These are phyloP conservation scores for Carex scoparia DNA, from an alignment of 176 grass and related monocot genomes.

Conservation along the genomic window DNA sequence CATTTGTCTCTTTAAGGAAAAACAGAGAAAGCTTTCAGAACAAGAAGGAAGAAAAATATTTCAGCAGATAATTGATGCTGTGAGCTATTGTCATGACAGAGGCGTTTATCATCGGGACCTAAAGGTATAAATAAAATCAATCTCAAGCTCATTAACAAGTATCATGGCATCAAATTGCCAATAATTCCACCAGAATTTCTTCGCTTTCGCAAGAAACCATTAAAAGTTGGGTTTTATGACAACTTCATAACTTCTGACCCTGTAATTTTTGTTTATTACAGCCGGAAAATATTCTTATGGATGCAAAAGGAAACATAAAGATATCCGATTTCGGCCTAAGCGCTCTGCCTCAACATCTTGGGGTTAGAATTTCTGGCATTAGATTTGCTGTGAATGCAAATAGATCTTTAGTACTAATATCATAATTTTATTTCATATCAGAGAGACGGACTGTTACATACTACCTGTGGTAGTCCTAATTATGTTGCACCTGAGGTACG, in stretches of 20 bases:
- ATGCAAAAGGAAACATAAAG: slow-evolving; percentile 95
- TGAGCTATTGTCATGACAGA: slow-evolving; percentile 87
- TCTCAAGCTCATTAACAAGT: not conserved
- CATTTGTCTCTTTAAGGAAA: slow-evolving; percentile 24
- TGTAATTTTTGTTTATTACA: slow-evolving; percentile 35
- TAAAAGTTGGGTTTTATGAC: not conserved
- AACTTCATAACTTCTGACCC: not conserved
- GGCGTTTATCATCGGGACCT: slow-evolving; percentile 90
- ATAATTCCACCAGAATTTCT: not conserved
- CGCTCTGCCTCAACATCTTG: slow-evolving; percentile 66
- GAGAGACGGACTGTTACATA: slow-evolving; percentile 93
- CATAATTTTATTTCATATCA: slow-evolving; percentile 27
- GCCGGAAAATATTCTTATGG: slow-evolving; percentile 91
- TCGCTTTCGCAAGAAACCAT: not conserved
- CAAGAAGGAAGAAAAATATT: slow-evolving; percentile 66
- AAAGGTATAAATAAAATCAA: slow-evolving; percentile 47
- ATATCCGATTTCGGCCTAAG: slow-evolving; percentile 93
- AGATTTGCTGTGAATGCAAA: slow-evolving; percentile 1
- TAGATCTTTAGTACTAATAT: slow-evolving; percentile 19
- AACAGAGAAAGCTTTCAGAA: slow-evolving; percentile 62
- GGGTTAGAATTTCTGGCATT: slow-evolving; percentile 39
- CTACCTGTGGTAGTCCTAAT: slow-evolving; percentile 90
- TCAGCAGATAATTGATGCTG: slow-evolving; percentile 89
- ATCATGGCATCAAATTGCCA: not conserved
- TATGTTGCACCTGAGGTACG: slow-evolving; percentile 90